Evolutionary conservation across 1,284 basidiomycete species (phyloP), one percentile per base, ranked within the genome.

Genomic region (Naganishia liquefaciens): DNA sequence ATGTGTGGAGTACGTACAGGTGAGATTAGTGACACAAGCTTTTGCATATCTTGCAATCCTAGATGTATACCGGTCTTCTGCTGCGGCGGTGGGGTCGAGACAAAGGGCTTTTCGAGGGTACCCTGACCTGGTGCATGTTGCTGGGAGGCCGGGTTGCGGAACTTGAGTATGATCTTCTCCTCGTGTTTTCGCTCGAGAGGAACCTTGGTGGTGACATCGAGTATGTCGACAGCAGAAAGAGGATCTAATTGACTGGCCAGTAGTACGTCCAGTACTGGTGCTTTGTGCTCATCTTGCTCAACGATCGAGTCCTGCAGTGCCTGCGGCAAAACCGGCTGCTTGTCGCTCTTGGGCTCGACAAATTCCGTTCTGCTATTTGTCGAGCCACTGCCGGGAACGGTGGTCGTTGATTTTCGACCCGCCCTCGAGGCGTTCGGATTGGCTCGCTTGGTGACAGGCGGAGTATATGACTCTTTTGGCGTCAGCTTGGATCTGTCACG

Each of bases 1-100:
- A 93, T 84, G 1, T 94, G 91, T 0, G 93, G 94, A 1, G 91
- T 85, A 0, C 81, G 84, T 72, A 89, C 87, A 0, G 83, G 80
- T 0, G 86, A 87, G 1, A 97, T 82, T 61, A 82, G 76, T 5
- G 74, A 67, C 57, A 88, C 82, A 2, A 96, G 81, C 5, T 70
- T 77, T 25, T 75, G 75, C 70, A 97, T 87, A 5, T 91, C 85
- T 44, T 87, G 82, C 1, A 96, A 82, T 1, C 87, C 86, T 10
- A 96, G 85, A 69, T 90, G 86, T 74, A 97, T 93, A 54, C 53
- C 54, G n/a, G 23, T 43, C 46, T 68, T 66, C 28, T 37, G 33
- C 33, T 37, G 33, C 9, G 44, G 33, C 4, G 46, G 40, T 27
- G 25, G 40, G 11, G 37, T n/a, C 17, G 21, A 39, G 2, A 60